A percentile compares a stretch with the other conserved stretches of the same genome.
Evolutionary conservation across 1,139 yeast species (phyloP).

Genomic region (Geotrichum carabidarum): DNA sequence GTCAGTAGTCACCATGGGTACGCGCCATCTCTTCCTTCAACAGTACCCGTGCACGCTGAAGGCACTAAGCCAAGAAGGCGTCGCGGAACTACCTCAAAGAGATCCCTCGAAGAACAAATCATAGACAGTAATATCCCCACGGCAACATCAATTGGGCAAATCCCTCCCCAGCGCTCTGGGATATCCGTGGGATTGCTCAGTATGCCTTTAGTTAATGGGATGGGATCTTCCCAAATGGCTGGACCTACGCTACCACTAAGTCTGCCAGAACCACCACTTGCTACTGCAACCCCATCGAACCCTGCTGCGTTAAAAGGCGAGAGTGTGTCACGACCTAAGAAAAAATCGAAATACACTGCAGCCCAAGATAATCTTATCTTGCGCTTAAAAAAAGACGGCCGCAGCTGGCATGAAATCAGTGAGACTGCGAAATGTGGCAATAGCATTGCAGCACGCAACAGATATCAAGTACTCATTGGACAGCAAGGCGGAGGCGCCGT

Average conservation of each 20-base stretch:
- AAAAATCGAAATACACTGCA: slow-evolving; percentile 61
- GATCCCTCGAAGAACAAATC: slow-evolving; percentile 33
- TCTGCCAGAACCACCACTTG: slow-evolving; percentile 37
- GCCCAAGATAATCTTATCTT: slow-evolving; percentile 67
- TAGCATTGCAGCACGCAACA: slow-evolving; percentile 67
- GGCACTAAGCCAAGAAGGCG: slow-evolving; percentile 19
- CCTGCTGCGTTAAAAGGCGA: slow-evolving; percentile 37
- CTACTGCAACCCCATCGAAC: slow-evolving; percentile 34
- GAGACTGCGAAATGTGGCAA: slow-evolving; percentile 61
- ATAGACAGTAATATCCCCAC: slow-evolving; percentile 30
- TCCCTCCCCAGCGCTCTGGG: slow-evolving; percentile 36
- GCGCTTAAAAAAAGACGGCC: slow-evolving; percentile 56
- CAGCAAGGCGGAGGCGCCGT: slow-evolving; percentile 75
- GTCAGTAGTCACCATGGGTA: slow-evolving; percentile 23
- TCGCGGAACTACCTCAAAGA: slow-evolving; percentile 30
- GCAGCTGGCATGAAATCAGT: slow-evolving; percentile 72
- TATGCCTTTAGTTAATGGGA: slow-evolving; percentile 6
- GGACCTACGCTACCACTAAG: slow-evolving; percentile 30
- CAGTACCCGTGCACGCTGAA: slow-evolving; percentile 24
- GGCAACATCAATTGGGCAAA: slow-evolving; percentile 18
- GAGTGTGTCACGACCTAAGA: slow-evolving; percentile 48
- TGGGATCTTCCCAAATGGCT: not conserved
- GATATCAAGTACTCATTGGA: slow-evolving; percentile 77
- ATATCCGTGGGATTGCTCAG: slow-evolving; percentile 1
- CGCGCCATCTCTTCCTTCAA: slow-evolving; percentile 26